Evolutionary conservation across 345 rosid species (phyloP), one percentile per base, ranked within the genome.

Genomic region (Citrus inodora): DNA sequence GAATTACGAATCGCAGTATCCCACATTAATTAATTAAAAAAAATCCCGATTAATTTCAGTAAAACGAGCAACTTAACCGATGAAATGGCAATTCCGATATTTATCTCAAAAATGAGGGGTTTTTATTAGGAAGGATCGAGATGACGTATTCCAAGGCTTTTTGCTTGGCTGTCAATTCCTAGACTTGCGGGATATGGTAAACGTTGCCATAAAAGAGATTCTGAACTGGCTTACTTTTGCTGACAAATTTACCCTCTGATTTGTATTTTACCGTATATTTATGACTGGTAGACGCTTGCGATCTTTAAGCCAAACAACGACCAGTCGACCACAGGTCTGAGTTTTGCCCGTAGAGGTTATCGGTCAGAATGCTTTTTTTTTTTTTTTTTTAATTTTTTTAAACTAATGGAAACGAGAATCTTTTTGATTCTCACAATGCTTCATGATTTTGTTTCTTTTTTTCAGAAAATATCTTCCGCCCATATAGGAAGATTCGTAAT

Each of bases 131-230:
- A 58, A 0, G 7, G 46, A 28, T 9, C 16, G 30, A 19, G 66
- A 59, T 58, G 76, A 24, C 22, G 22, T 1, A n/a, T 10, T 6
- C 17, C 3, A 24, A 73, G 53, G 37, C 24, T 13, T 35, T 35
- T 73, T 51, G 76, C 32, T 35, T 58, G 76, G 66, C 32, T 24
- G 76, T 73, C 66, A 0, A 1, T n/a, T 73, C 66, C 76, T 35
- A 1, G 35, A 73, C 22, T 35, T 9, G n/a, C 19, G 53, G 65
- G 48, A 56, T 33, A 9, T 1, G 58, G n/a, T 37, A 16, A n/a
- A 11, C 0, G 24, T 33, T 7, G 2, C 53, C 14, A 53, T 32
- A 35, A 55, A 58, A 73, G 64, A 55, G 28, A 70, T 30, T 51
- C 28, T 30, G 28, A 56, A 58, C 21, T 22, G 35, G 33, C 35